These are phyloP conservation scores for Gaertneriomyces semiglobifer DNA, from an alignment of 192 early-diverging fungal species.

Conservation along the genomic window DNA sequence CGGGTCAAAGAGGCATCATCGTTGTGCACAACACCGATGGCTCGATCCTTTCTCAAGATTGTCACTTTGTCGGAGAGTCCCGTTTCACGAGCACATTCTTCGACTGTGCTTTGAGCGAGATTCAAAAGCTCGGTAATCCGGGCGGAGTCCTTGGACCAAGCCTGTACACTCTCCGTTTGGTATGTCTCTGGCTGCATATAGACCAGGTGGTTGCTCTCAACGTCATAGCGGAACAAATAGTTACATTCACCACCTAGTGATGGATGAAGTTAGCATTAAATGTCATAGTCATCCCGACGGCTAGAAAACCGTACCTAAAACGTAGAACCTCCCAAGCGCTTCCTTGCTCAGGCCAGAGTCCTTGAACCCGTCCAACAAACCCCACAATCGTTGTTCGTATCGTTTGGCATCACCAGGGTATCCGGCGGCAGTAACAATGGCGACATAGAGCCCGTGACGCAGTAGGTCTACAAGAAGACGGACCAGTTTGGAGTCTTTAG, in stretches of 20 bases:
- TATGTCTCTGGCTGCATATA: slow-evolving; percentile 60
- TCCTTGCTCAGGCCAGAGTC: slow-evolving; percentile 43
- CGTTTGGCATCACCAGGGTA: slow-evolving; percentile 66
- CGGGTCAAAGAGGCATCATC: slow-evolving; percentile 56
- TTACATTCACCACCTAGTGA: slow-evolving; percentile 79
- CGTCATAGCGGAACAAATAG: slow-evolving; percentile 74
- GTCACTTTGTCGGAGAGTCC: slow-evolving; percentile 50
- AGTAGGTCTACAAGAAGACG: slow-evolving; percentile 67
- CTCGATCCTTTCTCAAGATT: slow-evolving; percentile 74
- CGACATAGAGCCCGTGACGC: slow-evolving; percentile 61
- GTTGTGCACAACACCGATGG: slow-evolving; percentile 66
- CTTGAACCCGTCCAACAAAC: slow-evolving; percentile 67
- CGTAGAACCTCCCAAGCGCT: slow-evolving; percentile 65
- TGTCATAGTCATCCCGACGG: neutral
- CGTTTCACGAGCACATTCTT: slow-evolving; percentile 62
- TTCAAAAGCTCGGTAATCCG: slow-evolving; percentile 58
- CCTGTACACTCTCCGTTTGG: slow-evolving; percentile 23
- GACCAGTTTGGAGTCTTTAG: slow-evolving; percentile 62
- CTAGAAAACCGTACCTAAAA: slow-evolving; percentile 49
- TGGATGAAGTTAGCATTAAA: neutral
- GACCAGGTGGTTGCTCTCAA: slow-evolving; percentile 51
- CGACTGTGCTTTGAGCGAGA: slow-evolving; percentile 67
- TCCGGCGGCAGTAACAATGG: slow-evolving; percentile 89
- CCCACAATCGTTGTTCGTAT: slow-evolving; percentile 76
- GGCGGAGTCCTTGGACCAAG: slow-evolving; percentile 28